Percentiles rank a stretch among this genome's conserved stretches.
phyloP scores from a whole-genome alignment of 2,329 filamentous ascomycete species.

The Didymella arachidicola region DNA sequence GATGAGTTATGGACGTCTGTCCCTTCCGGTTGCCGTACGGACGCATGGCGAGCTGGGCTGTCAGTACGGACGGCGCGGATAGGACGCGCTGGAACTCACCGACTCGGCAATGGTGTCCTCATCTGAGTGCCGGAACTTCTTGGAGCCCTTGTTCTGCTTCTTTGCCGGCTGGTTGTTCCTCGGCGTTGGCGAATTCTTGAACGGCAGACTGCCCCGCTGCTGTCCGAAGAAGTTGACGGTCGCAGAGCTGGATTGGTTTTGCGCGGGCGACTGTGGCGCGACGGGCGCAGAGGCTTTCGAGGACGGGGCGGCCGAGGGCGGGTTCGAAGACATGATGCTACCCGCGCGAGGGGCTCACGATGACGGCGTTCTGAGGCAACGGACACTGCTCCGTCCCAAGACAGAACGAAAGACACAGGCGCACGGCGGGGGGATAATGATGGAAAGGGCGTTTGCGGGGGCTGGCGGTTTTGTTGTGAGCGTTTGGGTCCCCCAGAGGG shows the following conservation, averaged over 20 bases:
- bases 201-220: conserved; percentile 51
- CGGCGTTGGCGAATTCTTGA: conserved; percentile 58
- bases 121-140: conserved; percentile 75
- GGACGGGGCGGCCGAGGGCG: conserved; percentile 50
- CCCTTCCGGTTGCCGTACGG: conserved; percentile 78
- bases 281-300: conserved; percentile 52
- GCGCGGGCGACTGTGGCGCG: conserved; percentile 53
- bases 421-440: conserved; percentile 8
- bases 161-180: conserved; percentile 79
- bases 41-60: conserved; percentile 65
- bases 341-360: conserved; percentile 40
- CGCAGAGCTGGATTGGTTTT: conserved; percentile 54
- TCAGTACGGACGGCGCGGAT: conserved; percentile 20
- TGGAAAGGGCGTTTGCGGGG: background rate
- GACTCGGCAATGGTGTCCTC: conserved; percentile 88
- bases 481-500: conserved; percentile 43
- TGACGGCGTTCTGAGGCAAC: conserved; percentile 25
- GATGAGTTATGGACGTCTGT: conserved; percentile 94
- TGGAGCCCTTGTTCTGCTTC: conserved; percentile 85
- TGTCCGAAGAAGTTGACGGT: conserved; percentile 55
- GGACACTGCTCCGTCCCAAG: background rate
- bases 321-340: conserved; percentile 56
- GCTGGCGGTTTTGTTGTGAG: conserved; percentile 18
- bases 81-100: conserved; percentile 57
- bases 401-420: conserved; percentile 12